These are phyloP conservation scores for Oenanthe javanica DNA, from an alignment of 140 eudicot species.

Conservation along the genomic window DNA sequence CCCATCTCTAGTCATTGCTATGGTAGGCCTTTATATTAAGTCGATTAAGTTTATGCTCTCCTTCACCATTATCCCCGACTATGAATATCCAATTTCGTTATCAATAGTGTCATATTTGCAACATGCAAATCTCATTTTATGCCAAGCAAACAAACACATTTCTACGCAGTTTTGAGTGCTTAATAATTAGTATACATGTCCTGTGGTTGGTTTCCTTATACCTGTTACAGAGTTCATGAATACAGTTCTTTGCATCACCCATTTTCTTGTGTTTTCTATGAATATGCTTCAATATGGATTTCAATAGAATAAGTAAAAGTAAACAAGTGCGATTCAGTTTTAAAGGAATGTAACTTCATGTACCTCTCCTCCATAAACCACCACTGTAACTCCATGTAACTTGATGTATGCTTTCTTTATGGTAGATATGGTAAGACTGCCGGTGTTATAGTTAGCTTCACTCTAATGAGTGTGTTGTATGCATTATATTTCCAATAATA, in stretches of 20 bases:
- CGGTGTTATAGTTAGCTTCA: background rate
- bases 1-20: too few species aligned
- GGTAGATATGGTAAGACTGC: background rate
- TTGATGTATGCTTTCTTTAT: too few species aligned
- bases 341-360: too few species aligned
- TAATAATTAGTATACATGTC: background rate
- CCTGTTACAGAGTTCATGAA: background rate
- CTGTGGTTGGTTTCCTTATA: background rate
- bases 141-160: too few species aligned
- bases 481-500: background rate
- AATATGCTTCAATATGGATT: background rate
- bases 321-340: background rate
- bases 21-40: too few species aligned
- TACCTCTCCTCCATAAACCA: background rate
- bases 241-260: background rate
- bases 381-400: too few species aligned
- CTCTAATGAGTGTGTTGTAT: background rate
- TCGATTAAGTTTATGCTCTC: too few species aligned
- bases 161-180: background rate
- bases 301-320: background rate
- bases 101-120: too few species aligned
- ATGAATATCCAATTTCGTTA: too few species aligned
- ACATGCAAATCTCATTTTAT: too few species aligned
- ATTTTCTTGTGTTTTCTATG: background rate
- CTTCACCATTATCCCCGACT: too few species aligned